Conservation (phyloP, 2,329 filamentous ascomycete species). For the Ophiocordyceps robertsii region DNA sequence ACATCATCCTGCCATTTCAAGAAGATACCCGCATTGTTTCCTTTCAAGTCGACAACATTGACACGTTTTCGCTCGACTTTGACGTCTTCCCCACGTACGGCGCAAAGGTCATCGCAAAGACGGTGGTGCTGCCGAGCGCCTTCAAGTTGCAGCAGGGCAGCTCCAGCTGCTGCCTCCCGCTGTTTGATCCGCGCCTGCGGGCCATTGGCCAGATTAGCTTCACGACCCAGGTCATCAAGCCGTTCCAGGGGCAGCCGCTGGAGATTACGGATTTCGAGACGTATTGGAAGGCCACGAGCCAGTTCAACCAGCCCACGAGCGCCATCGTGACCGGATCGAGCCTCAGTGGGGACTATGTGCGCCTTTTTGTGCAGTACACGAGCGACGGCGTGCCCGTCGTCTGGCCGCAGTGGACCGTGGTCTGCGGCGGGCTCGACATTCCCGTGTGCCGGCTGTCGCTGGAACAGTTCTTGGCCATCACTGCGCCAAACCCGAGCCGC, state of each 20-base stretch:
- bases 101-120: conserved; percentile 93
- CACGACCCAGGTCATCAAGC: conserved; percentile 91
- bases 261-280: conserved; percentile 98
- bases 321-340: conserved; percentile 91
- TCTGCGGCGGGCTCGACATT: conserved; percentile 64
- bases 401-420: conserved; percentile 73
- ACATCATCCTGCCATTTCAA: conserved; percentile 87
- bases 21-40: conserved; percentile 89
- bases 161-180: conserved; percentile 68
- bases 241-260: conserved; percentile 79
- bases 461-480: conserved; percentile 51
- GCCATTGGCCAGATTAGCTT: conserved; percentile 92
- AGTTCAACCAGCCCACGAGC: conserved; percentile 66
- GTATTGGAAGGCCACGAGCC: conserved; percentile 97
- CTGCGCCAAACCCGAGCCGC: conserved; percentile 26
- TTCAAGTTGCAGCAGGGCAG: conserved; percentile 67
- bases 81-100: conserved; percentile 97
- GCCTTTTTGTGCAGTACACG: conserved; percentile 84
- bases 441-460: conserved; percentile 69
- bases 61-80: conserved; percentile 89
- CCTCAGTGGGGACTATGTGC: conserved; percentile 86
- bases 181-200: conserved; percentile 83
- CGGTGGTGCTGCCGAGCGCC: conserved; percentile 75
- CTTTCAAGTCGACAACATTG: conserved; percentile 89
- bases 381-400: conserved; percentile 77